Base-by-base conservation (phyloP, 2,329 filamentous ascomycete species). In the Arthrobotrys megalospora region DNA sequence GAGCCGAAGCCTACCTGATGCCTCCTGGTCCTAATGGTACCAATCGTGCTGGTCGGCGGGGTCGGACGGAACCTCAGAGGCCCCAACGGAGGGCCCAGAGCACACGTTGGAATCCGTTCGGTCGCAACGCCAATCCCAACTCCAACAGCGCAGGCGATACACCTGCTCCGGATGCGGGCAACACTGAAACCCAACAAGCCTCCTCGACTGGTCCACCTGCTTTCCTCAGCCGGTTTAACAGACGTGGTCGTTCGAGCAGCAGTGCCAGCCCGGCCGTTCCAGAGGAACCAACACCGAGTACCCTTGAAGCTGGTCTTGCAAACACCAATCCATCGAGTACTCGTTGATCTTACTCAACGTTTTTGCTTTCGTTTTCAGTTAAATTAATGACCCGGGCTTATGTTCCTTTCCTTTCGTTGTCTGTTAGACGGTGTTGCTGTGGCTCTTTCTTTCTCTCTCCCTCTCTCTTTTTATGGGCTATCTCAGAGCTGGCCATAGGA, bases 291-390 rank as follows among this genome's bases (percentile, higher is more conserved):
- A 81, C 80, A 64, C 80, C 80, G 36, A 62, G 76, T 45, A 60
- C 52, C 24, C 75, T 81, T 28, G 80, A 81, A 62, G 80, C 80
- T 67, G 80, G 80, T 36, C 58, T 79, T 68, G 64, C 71, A 4
- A 78, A 79, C 47, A 50, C 55, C 48, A 73, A 78, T 62, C 28
- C 80, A 60, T 69, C 76, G 60, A 50, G 47, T 24, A 58, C 65
- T 38, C 78, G 77, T 62, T 71, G 67, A 71, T 78, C 65, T 38
- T 58, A 58, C 47, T 69, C 79, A 41, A 11, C n/a, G 19, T 58
- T 19, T 66, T 65, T 65, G 45, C 53, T 76, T 80, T 76, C 41
- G 76, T 70, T 79, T 28, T 79, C 70, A 38, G 34, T 69, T 68
- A 64, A 60, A 63, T 63, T 77, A 58, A 72, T 47, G 67, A 72